These are phyloP conservation scores for Aquilaria malaccensis DNA, from an alignment of 345 rosid species.

Conservation along the genomic window DNA sequence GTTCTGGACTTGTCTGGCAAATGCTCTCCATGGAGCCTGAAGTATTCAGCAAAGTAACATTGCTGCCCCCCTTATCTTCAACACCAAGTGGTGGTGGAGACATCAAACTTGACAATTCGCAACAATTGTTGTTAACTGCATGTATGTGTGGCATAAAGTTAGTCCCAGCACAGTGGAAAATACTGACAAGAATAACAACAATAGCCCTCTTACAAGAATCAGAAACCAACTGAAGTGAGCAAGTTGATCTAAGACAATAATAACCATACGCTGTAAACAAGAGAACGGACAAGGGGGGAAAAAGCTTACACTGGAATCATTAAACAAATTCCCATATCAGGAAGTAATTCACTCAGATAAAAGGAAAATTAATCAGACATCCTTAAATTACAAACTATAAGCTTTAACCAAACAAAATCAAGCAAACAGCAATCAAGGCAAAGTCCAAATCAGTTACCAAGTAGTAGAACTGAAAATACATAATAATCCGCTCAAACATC, in stretches of 20 bases:
- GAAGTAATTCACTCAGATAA: conserved; percentile 5
- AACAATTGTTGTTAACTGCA: background rate
- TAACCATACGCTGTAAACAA: too few species aligned
- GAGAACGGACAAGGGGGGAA: too few species aligned
- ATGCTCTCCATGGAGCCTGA: conserved; percentile 32
- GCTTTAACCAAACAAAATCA: conserved; percentile 1
- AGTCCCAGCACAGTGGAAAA: background rate
- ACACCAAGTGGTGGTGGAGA: conserved; percentile 44
- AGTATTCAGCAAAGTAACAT: conserved; percentile 32
- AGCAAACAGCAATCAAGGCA: conserved; percentile 9
- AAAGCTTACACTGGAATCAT: conserved; percentile 7
- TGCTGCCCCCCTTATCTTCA: conserved; percentile 44
- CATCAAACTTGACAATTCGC: conserved; percentile 30
- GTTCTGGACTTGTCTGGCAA: conserved; percentile 29
- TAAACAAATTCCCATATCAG: conserved; percentile 11
- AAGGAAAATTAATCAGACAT: too few species aligned
- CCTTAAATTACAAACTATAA: conserved; percentile 9
- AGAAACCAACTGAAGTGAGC: too few species aligned
- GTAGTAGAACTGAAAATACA: too few species aligned
- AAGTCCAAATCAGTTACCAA: background rate
- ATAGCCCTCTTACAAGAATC: conserved; percentile 2
- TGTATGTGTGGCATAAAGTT: background rate
- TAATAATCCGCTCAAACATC: too few species aligned
- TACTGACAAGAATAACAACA: background rate
- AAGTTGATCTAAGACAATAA: background rate